Conservation (phyloP, 257 asterid genomes). For the Solanum arcanum region DNA sequence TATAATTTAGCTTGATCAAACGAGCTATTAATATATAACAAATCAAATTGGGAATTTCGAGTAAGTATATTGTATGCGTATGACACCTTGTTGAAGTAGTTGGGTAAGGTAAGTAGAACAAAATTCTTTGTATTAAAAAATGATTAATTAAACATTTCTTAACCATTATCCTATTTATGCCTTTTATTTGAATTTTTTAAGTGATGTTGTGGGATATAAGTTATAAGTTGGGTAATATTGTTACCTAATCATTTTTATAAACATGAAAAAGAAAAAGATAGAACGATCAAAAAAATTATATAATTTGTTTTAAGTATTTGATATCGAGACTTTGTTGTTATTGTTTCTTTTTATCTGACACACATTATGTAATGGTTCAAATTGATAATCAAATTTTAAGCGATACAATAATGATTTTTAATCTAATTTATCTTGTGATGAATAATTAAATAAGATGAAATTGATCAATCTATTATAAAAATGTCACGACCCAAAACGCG, state of each 20-base stretch:
- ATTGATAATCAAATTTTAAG: not conserved
- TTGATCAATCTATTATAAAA: not conserved
- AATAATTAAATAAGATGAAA: not conserved
- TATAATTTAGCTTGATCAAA: not conserved
- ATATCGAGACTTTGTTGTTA: not conserved
- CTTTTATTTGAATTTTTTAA: not conserved
- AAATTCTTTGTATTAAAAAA: not conserved
- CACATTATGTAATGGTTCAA: not conserved
- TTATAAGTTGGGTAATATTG: not conserved
- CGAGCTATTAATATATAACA: too few relatives aligned
- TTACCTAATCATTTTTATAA: not conserved
- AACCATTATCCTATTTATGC: not conserved
- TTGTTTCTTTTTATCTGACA: not conserved
- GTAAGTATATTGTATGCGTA: not conserved
- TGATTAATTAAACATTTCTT: not conserved
- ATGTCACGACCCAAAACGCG: too few relatives aligned
- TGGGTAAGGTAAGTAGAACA: not conserved
- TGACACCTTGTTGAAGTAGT: not conserved
- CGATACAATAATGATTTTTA: not conserved
- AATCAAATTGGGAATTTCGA: not conserved
- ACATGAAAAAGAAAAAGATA: not conserved
- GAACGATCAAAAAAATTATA: not conserved
- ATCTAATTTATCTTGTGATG: not conserved
- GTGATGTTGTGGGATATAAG: not conserved
- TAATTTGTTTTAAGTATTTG: too few relatives aligned